Evolutionary conservation across 129 eudicot species (phyloP).

Genomic region (Escallonia herrerae): DNA sequence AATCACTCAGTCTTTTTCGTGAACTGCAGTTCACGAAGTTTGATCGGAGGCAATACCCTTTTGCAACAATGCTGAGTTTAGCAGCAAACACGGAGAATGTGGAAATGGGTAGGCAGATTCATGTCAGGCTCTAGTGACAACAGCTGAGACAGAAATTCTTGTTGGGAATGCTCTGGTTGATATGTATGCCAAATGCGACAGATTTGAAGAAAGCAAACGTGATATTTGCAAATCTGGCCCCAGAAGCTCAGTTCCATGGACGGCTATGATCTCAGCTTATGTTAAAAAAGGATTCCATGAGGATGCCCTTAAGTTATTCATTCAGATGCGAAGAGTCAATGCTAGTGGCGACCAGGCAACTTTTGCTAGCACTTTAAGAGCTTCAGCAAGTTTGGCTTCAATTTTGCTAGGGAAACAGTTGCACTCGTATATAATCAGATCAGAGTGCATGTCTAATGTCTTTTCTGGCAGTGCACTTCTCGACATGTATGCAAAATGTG

Average conservation of each 20-base stretch:
- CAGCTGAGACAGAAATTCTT: conserved; percentile 35
- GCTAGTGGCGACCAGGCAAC: conserved; percentile 66
- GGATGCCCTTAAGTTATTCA: conserved; percentile 61
- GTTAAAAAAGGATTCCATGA: conserved; percentile 56
- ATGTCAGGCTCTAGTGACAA: conserved; percentile 52
- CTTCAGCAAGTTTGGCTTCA: conserved; percentile 62
- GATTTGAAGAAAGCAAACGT: conserved; percentile 55
- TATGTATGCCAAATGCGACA: conserved; percentile 83
- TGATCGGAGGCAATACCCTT: conserved; percentile 53
- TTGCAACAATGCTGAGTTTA: conserved; percentile 72
- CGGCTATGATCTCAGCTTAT: conserved; percentile 64
- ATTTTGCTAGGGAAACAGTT: conserved; percentile 69
- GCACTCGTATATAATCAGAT: conserved; percentile 42
- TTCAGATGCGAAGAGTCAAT: conserved; percentile 47
- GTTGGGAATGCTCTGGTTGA: conserved; percentile 73
- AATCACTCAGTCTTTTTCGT: conserved; percentile 47
- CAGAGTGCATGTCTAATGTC: conserved; percentile 68
- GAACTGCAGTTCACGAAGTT: conserved; percentile 45
- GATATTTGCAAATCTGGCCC: conserved; percentile 38
- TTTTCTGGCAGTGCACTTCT: conserved; percentile 64
- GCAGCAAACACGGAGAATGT: conserved; percentile 42
- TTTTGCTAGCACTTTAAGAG: conserved; percentile 65
- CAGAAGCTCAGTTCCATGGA: conserved; percentile 68
- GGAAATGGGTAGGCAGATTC: conserved; percentile 64
- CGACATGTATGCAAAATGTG: conserved; percentile 88